Evolutionary conservation across 495 filamentous ascomycete genomes (phyloP).

Genomic region (Zalerion maritima): DNA sequence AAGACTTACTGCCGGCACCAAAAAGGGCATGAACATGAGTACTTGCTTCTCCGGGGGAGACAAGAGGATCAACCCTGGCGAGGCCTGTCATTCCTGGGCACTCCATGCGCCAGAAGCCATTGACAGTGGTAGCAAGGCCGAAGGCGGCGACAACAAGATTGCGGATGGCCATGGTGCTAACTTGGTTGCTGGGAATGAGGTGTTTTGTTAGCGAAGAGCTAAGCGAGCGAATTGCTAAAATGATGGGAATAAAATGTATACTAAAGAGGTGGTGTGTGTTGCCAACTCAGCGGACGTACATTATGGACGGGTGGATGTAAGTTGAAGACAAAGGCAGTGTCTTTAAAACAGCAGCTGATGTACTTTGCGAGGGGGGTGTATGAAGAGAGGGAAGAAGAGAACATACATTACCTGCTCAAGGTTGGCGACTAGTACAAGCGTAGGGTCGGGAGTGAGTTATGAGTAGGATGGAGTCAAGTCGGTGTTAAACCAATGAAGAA

Average conservation of each 20-base stretch:
- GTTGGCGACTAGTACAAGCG: too few species aligned
- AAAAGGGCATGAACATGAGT: constrained; percentile 61
- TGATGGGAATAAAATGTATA: constrained; percentile 6
- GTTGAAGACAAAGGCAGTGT: constrained; percentile 1
- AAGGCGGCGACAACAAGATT: constrained; percentile 15
- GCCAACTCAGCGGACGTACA: background rate
- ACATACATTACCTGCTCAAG: too few species aligned
- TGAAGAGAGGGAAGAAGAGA: too few species aligned
- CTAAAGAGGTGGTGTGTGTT: constrained; percentile 2
- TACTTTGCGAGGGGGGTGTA: too few species aligned
- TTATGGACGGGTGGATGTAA: background rate
- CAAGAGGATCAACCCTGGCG: constrained; percentile 58
- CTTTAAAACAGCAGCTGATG: too few species aligned
- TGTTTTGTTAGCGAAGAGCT: too few species aligned
- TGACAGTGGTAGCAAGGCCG: constrained; percentile 19
- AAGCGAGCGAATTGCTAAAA: constrained; percentile 20
- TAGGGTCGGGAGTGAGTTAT: too few species aligned
- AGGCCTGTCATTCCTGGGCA: constrained; percentile 54
- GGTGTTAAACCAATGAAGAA: too few species aligned
- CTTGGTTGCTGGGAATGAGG: too few species aligned
- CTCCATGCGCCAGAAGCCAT: constrained; percentile 81
- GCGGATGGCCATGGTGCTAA: constrained; percentile 9
- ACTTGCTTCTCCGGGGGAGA: constrained; percentile 40
- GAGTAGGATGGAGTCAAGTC: too few species aligned
- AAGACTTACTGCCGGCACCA: constrained; percentile 43